Conservation (phyloP, 805 yeast species). For the Metschnikowia aberdeeniae region DNA sequence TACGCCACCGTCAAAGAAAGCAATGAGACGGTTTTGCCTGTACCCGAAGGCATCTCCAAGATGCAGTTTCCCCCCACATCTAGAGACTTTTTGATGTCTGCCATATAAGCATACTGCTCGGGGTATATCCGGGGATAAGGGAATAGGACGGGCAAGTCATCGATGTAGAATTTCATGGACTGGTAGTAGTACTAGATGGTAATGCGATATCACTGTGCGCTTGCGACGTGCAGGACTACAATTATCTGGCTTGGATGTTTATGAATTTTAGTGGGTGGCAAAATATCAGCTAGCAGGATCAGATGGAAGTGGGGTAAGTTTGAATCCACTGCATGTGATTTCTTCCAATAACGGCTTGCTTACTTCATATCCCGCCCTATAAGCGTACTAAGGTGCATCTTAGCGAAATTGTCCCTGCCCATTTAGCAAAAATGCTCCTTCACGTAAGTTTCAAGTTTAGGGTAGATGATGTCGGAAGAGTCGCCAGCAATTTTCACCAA, state of each 20-base stretch:
- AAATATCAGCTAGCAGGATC: too few species aligned
- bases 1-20: constrained; percentile 90
- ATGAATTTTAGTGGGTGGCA: too few species aligned
- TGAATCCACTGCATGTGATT: too few species aligned
- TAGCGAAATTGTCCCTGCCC: neutral
- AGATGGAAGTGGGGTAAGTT: too few species aligned
- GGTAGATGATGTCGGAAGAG: constrained; percentile 80
- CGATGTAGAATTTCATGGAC: constrained; percentile 74
- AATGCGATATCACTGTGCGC: neutral
- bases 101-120: constrained; percentile 97
- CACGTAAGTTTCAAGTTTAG: constrained; percentile 51
- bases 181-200: neutral
- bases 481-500: constrained; percentile 63
- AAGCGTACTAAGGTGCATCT: too few species aligned
- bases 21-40: constrained; percentile 94
- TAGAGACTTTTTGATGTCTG: constrained; percentile 85
- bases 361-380: too few species aligned
- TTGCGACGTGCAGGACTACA: neutral
- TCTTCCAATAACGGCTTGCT: too few species aligned
- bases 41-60: constrained; percentile 98
- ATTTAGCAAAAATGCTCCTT: constrained; percentile 10
- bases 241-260: too few species aligned
- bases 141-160: constrained; percentile 90
- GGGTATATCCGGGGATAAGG: constrained; percentile 98
- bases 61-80: constrained; percentile 98